Base-by-base conservation (phyloP, 2,329 filamentous ascomycete genomes). In the Paecilomyces variotii region DNA sequence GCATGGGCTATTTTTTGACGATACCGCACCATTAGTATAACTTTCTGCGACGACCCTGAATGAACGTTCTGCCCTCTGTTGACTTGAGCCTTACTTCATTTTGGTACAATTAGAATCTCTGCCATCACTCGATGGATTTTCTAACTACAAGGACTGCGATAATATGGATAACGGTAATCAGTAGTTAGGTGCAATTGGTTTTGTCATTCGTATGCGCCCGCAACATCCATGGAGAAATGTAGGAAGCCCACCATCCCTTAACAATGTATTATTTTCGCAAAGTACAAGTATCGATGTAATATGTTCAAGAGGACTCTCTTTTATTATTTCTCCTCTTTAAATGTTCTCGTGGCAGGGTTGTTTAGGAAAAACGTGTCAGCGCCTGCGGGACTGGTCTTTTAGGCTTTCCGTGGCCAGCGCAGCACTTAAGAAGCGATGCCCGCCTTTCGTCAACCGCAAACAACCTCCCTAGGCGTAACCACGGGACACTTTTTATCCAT, bases 341-440 rank as follows among this genome's bases (percentile, higher is more conserved):
- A 45, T 45, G 4, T 45, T 45, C 39, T 45, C 12, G 14, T 45
- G 19, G 39, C 12, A 45, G 39, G 39, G 39, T 45, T 24, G 39
- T 24, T 19, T 9, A 45, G 39, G 39, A 9, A 9, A 45, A 45
- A n/a, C 19, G 39, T 45, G 39, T 52, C 25, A 52, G 50, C 2
- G 26, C 50, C 57, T 65, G 66, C 63, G 62, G 61, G 35, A 57
- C 57, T 67, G 65, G 64, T 67, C 64, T 61, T 63, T 62, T 60
- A 59, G 60, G 64, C 35, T 56, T 61, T 64, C 64, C 64, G 62
- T 64, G 61, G 59, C 52, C 51, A 56, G 53, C 53, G 53, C 28
- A 32, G 32, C 26, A 11, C 27, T 30, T 54, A 35, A 14, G n/a
- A n/a, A 19, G 39, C 30, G 6, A 32, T 45, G 39, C 39, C 39